Percentiles rank a stretch among this genome's conserved stretches.
phyloP scores from a whole-genome alignment of 441 rosid species.

The Euphorbia neoarborescens region DNA sequence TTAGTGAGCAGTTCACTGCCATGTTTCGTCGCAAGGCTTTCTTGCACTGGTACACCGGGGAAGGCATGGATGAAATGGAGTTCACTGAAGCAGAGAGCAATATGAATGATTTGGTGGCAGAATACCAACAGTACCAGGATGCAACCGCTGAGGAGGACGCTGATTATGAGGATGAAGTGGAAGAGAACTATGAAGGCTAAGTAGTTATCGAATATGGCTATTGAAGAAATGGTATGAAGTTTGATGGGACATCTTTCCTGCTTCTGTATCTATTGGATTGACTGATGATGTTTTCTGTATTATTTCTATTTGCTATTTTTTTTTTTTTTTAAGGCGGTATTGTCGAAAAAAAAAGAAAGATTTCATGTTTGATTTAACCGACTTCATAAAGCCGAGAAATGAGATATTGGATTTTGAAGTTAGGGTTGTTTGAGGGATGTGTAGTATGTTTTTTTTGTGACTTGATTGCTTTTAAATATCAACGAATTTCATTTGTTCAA shows the following conservation, averaged over 20 bases:
- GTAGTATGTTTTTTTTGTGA: neutral
- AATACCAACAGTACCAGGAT: slow-evolving; percentile 71
- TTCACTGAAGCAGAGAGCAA: slow-evolving; percentile 78
- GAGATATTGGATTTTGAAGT: neutral
- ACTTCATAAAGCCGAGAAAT: neutral
- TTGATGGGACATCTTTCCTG: slow-evolving; percentile 12
- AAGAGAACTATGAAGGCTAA: slow-evolving; percentile 33
- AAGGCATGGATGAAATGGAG: slow-evolving; percentile 78
- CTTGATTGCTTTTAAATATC: neutral
- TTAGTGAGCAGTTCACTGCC: slow-evolving; percentile 69
- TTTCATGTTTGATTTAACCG: slow-evolving; percentile 2
- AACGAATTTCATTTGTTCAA: slow-evolving; percentile 2
- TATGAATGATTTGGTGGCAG: slow-evolving; percentile 70
- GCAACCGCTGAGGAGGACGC: slow-evolving; percentile 61
- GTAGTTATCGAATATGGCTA: neutral
- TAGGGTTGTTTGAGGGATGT: neutral
- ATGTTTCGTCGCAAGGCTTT: slow-evolving; percentile 78
- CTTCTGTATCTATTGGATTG: slow-evolving; percentile 11
- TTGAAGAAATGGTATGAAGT: neutral
- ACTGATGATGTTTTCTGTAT: slow-evolving; percentile 16
- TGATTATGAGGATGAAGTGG: slow-evolving; percentile 39
- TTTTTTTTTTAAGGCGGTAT: slow-evolving; percentile 6
- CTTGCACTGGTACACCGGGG: slow-evolving; percentile 73
- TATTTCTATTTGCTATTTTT: slow-evolving; percentile 15
- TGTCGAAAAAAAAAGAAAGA: slow-evolving; percentile 3